Base-by-base conservation (phyloP, 768 basidiomycete genomes). In the Psilocybe tampanensis region DNA sequence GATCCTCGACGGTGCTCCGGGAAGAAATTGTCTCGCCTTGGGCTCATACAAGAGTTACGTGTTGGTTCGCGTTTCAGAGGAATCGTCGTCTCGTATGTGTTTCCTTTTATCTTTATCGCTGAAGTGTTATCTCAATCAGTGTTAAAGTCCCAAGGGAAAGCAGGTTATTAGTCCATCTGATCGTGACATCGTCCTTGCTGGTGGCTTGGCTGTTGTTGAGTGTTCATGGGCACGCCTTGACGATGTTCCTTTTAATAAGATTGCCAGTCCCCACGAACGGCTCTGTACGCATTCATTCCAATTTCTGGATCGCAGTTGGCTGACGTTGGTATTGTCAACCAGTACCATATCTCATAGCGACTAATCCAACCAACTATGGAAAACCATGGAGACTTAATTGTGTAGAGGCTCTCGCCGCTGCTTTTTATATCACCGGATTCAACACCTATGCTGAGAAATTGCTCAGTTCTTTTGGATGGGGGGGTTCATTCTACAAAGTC, bases 321-420 rank as follows among this genome's bases (percentile, higher is more conserved):
- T 21, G 4, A 24, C 59, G 11, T 24, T 52, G 26, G 19, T 44
- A 15, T 23, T 9, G 22, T 1, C 6, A 17, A 17, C 13, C 61
- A 99, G 96, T 99, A 24, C 97, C 97, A 0, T 98, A 96, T 69
- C 83, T 99, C 18, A 72, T 98, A 43, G 97, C 97, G 0, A 90
- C 94, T 0, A 99, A 99, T 70, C 95, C 96, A 0, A 94, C 94
- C 9, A 99, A 99, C 73, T 99, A 98, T 64, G 97, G 97, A 9
- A 95, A 94, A 70, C 97, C 97, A 0, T 98, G 95, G 94, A 80
- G 89, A 47, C 77, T 99, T 39, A 98, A 96, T 65, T 98, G 96
- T 61, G 95, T 92, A 24, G 95, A 96, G 72, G 92, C 93, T 0
- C 81, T 98, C 4, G 95, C 97, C 0, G 97, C 96, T 0, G 90